A percentile compares a stretch with the other conserved stretches of the same genome.
Conservation (phyloP, 352 stramenopile species). For the Halophytophthora polymorphica region DNA sequence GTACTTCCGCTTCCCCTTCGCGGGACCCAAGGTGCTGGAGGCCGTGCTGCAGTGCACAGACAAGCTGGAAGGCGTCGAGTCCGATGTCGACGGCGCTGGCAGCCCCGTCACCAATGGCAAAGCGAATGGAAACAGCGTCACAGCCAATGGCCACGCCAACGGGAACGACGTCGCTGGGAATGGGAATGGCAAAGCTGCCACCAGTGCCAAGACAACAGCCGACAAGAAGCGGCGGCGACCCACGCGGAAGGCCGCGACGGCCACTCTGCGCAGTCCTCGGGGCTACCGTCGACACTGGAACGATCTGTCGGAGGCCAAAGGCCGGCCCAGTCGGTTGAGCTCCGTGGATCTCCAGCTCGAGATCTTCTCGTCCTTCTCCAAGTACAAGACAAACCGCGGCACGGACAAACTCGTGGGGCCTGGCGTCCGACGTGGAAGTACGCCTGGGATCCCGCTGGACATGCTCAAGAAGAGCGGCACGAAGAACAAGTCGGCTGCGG, state of each 20-base stretch:
- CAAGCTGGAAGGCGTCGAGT: conserved; percentile 33
- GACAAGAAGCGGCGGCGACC: conserved; percentile 14
- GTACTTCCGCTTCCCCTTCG: conserved; percentile 68
- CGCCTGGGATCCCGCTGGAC: conserved; percentile 31
- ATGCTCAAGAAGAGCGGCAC: conserved; percentile 36
- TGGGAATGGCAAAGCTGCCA: not conserved
- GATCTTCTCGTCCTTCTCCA: conserved; percentile 44
- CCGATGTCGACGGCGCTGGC: not conserved
- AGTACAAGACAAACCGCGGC: conserved; percentile 42
- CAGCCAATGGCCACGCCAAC: conserved; percentile 11
- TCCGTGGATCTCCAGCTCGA: conserved; percentile 45
- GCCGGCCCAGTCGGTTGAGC: conserved; percentile 34
- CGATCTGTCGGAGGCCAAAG: conserved; percentile 39
- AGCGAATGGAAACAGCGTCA: conserved; percentile 2
- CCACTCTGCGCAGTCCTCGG: conserved; percentile 48
- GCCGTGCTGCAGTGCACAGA: conserved; percentile 54
- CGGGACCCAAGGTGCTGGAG: conserved; percentile 40
- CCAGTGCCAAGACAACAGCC: conserved; percentile 13
- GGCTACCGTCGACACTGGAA: conserved; percentile 59
- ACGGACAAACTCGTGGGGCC: conserved; percentile 35
- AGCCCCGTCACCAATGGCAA: not conserved
- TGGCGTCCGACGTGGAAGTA: conserved; percentile 20
- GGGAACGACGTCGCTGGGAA: conserved; percentile 11
- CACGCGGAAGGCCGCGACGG: conserved; percentile 14
- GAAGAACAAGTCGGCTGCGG: conserved; percentile 29